These are phyloP conservation scores for Penicillium mononematosum DNA, from an alignment of 495 filamentous ascomycete species.

Conservation along the genomic window DNA sequence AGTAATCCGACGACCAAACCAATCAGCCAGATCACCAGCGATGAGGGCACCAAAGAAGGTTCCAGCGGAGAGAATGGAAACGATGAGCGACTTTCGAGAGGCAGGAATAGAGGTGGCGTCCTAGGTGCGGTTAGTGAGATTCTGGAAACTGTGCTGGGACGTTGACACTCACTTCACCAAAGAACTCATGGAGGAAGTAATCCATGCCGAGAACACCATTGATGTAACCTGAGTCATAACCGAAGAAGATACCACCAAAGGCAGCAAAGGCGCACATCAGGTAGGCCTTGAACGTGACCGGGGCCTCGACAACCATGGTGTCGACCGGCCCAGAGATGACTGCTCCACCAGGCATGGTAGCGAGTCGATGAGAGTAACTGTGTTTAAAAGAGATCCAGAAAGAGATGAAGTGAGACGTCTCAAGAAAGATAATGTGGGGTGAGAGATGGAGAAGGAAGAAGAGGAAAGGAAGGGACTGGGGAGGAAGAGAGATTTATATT, in stretches of 20 bases:
- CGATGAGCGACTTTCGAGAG: constrained; percentile 60
- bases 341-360: constrained; percentile 27
- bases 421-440: not conserved
- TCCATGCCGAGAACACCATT: constrained; percentile 53
- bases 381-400: not conserved
- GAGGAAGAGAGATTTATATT: constrained; percentile 6
- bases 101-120: constrained; percentile 42
- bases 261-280: constrained; percentile 59
- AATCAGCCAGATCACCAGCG: constrained; percentile 67
- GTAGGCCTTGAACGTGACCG: constrained; percentile 62
- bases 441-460: not conserved
- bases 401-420: not conserved
- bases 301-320: constrained; percentile 54
- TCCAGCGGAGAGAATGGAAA: constrained; percentile 70
- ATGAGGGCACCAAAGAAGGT: constrained; percentile 76
- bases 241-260: constrained; percentile 60
- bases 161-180: constrained; percentile 28
- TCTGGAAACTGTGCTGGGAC: not conserved
- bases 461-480: constrained; percentile 1
- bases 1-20: constrained; percentile 64
- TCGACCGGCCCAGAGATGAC: constrained; percentile 29
- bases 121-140: constrained; percentile 14
- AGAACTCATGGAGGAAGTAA: constrained; percentile 50
- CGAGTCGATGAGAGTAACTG: constrained; percentile 1
- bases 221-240: constrained; percentile 56